phyloP scores from a whole-genome alignment of 1,284 basidiomycete species.

The Neonothopanus nambi region DNA sequence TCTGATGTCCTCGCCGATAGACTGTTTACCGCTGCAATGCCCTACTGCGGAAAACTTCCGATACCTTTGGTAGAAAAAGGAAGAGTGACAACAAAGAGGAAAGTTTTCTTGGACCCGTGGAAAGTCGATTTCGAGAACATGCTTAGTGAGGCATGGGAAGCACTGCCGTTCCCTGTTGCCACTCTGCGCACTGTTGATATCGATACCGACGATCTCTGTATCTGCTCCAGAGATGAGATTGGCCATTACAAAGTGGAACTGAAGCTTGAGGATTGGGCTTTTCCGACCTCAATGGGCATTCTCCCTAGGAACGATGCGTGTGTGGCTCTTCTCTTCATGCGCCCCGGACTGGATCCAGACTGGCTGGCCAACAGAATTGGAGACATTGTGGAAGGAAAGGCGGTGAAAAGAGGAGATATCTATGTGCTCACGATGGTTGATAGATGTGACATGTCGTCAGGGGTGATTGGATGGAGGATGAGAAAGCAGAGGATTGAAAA shows the following conservation, averaged over 20 bases:
- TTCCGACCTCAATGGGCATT: background rate
- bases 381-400: constrained; percentile 6
- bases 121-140: too few relatives aligned
- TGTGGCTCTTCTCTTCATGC: background rate
- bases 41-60: constrained; percentile 28
- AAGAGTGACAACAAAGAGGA: too few relatives aligned
- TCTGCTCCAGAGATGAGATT: too few relatives aligned
- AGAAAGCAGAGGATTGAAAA: background rate
- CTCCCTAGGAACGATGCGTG: background rate
- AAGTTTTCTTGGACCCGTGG: too few relatives aligned
- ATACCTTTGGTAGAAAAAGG: constrained; percentile 30
- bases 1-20: constrained; percentile 29
- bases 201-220: too few relatives aligned
- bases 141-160: too few relatives aligned
- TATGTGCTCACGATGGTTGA: constrained; percentile 3
- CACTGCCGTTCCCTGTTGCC: too few relatives aligned
- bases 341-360: background rate
- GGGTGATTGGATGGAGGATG: constrained; percentile 10
- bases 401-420: background rate
- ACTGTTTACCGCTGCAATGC: constrained; percentile 27
- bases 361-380: background rate
- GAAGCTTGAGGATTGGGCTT: too few relatives aligned
- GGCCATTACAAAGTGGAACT: too few relatives aligned
- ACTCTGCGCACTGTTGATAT: too few relatives aligned
- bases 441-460: background rate